A percentile compares a stretch with the other conserved stretches of the same genome.
phyloP scores from a whole-genome alignment of 2,329 filamentous ascomycete genomes.

The Celoporthe dispersa region DNA sequence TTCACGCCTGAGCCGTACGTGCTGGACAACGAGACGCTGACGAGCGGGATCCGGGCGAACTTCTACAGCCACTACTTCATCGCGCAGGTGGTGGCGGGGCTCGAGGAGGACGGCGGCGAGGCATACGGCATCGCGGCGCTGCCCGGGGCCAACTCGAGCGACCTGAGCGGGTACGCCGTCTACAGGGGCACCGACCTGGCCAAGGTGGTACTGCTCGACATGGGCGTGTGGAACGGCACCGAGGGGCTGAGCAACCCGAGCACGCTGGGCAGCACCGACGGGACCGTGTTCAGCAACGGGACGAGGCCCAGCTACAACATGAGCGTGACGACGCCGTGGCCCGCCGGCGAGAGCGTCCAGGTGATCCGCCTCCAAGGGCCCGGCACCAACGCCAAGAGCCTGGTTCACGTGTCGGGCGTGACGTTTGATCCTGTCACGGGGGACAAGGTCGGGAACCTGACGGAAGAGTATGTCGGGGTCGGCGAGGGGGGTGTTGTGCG shows the following conservation, averaged over 20 bases:
- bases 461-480: conserved; percentile 35
- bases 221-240: conserved; percentile 45
- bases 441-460: conserved; percentile 28
- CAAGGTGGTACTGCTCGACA: conserved; percentile 42
- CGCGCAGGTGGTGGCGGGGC: conserved; percentile 35
- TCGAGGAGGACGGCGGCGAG: conserved; percentile 13
- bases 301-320: conserved; percentile 35
- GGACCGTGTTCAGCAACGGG: conserved; percentile 38
- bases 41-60: conserved; percentile 37
- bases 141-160: conserved; percentile 40
- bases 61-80: conserved; percentile 44
- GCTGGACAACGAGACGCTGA: conserved; percentile 39
- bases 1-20: conserved; percentile 34
- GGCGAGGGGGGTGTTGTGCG: conserved; percentile 35
- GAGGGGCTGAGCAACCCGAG: conserved; percentile 41
- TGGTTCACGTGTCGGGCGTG: conserved; percentile 38
- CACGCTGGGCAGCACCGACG: conserved; percentile 37
- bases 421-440: conserved; percentile 38
- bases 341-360: conserved; percentile 32
- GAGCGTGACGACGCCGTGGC: conserved; percentile 39
- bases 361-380: conserved; percentile 38
- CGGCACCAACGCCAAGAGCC: conserved; percentile 43
- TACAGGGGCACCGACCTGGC: conserved; percentile 33
- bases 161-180: conserved; percentile 41
- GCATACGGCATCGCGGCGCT: conserved; percentile 36